Evolutionary conservation across 1,284 basidiomycete genomes (phyloP), one percentile per base, ranked within the genome.

Genomic region (Cutaneotrichosporon sp.): DNA sequence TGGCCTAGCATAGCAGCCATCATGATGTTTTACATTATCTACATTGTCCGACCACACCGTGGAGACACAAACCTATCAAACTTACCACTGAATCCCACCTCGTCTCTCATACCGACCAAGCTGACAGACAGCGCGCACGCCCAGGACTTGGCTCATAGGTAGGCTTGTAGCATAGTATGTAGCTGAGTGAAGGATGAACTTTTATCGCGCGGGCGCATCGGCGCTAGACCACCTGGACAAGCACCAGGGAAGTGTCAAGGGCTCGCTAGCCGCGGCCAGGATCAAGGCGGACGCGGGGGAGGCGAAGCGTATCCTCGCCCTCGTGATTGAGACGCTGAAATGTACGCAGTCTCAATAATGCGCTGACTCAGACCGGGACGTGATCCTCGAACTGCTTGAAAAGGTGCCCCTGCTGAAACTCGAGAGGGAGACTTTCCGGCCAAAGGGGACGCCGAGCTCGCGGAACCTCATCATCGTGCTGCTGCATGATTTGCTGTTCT

Each of bases 251-350:
- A 93, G 91, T 8, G 89, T 97, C 76, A 74, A 69, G 63, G 72
- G 73, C 16, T 68, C 70, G 46, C 73, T 79, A 3, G 75, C 73
- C 4, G 72, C 73, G 18, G 75, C 76, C 4, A 75, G 75, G 62
- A 74, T 77, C 42, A 66, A 75, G 65, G 53, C 59, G 3, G 56
- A 87, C 26, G 86, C 86, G 36, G 83, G 92, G 16, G 86, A 88
- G 72, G 86, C 90, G 74, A 92, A 90, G 78, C 85, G 90, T 62
- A 73, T 76, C 34, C 72, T 74, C 58, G 82, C 77, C 56, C 73
- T 94, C 38, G 86, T 95, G 40, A 93, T 96, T 60, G 91, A 95
- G 82, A 94, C 92, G 0, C 82, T 97, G 55, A 95, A 95, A 85
- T 95, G 93, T 95, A 80, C 82, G 70, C 21, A 7, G 18, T 34